Evolutionary conservation across 1,284 basidiomycete species (phyloP), one percentile per base, ranked within the genome.

Genomic region (Polyporus tsugae): DNA sequence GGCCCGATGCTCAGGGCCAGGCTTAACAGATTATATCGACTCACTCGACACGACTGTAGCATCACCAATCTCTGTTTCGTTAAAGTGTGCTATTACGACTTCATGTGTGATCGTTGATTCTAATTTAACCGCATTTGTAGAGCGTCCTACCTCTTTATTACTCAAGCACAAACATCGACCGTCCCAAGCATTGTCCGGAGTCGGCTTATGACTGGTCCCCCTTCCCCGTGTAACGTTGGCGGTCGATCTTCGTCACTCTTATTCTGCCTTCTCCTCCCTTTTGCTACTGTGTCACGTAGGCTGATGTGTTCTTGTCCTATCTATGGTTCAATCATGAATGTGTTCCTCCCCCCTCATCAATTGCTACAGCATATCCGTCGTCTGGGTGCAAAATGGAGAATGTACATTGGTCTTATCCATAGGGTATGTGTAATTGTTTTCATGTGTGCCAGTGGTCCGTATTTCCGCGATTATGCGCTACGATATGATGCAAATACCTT

Each of bases 1-100:
- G 75, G 68, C 80, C 84, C 70, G 90, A 89, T 74, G 78, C 83
- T 67, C 87, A 91, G 74, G 88, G 88, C 83, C 87, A 87, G 80
- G 83, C 85, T 78, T 87, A 82, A 86, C 65, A 52, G 46, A 62
- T 65, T 67, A 63, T 65, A 66, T 67, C 63, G 61, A 71, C 66
- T 63, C 63, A 66, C 53, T 70, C 69, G 52, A 70, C 53, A 65
- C 65, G 68, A 67, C 65, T 76, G 75, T 76, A 76, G 72, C 73
- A 72, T 73, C 69, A 71, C 52, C 68, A 62, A 72, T 61, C 57
- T 68, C 63, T 73, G 75, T 73, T 63, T 72, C 70, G 66, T 73
- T 73, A 74, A 73, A 75, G 67, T 75, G 73, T 75, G 73, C 72
- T 68, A 70, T 70, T 65, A 74, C 46, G 71, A 69, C 64, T 66